phyloP scores from a whole-genome alignment of 2,329 filamentous ascomycete species.

The Colletotrichum phormii region DNA sequence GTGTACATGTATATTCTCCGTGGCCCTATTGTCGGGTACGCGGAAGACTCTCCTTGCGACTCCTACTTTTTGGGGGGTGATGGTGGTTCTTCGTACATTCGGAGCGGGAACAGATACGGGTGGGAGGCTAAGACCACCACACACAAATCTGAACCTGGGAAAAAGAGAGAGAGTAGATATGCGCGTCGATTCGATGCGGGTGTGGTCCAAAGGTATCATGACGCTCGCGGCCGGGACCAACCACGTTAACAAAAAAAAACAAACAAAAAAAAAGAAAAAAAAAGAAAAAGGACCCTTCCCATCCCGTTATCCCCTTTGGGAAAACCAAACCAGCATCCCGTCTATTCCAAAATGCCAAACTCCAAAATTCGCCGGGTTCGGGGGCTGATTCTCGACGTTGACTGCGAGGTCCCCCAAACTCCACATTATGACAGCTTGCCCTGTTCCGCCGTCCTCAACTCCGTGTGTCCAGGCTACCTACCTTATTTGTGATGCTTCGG shows the following conservation, averaged over 20 bases:
- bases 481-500: background rate
- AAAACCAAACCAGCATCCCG: constrained; percentile 22
- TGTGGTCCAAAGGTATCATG: constrained; percentile 37
- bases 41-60: background rate
- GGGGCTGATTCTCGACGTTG: background rate
- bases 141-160: constrained; percentile 8
- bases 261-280: no score
- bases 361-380: constrained; percentile 31
- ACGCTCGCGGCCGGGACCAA: constrained; percentile 32
- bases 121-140: background rate
- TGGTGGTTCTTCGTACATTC: constrained; percentile 20
- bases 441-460: constrained; percentile 19
- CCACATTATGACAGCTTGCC: constrained; percentile 27
- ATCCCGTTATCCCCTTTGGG: constrained; percentile 17
- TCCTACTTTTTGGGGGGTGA: constrained; percentile 11
- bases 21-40: background rate
- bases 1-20: constrained; percentile 22
- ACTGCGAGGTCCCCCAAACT: background rate
- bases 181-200: constrained; percentile 32
- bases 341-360: constrained; percentile 37
- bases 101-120: background rate
- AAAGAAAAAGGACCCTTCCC: constrained; percentile 1
- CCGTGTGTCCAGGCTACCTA: constrained; percentile 5
- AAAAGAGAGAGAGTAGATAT: constrained; percentile 31
- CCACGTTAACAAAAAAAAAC: background rate